Percentiles rank a stretch among this genome's conserved stretches.
Conservation (phyloP, 2,329 filamentous ascomycete genomes). For the Massarina eburnea region DNA sequence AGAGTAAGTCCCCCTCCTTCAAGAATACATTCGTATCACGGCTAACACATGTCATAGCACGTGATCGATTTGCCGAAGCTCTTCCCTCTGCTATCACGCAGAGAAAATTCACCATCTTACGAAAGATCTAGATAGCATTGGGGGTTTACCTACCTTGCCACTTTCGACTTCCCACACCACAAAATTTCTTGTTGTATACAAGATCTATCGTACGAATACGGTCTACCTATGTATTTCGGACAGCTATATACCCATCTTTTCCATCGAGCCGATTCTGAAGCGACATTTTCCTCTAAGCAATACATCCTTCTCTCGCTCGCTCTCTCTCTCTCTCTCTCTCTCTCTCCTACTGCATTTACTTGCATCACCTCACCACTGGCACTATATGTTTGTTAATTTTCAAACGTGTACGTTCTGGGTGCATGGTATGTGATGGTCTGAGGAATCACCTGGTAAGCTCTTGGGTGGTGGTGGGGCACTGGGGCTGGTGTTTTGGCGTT, state of each 20-base stretch:
- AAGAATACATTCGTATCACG: neutral
- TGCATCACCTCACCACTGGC: too few species aligned
- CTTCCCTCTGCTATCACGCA: constrained; percentile 47
- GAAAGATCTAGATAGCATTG: constrained; percentile 35
- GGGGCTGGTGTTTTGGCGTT: too few species aligned
- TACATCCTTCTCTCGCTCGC: too few species aligned
- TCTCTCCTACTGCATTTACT: too few species aligned
- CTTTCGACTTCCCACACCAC: neutral
- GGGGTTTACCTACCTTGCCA: neutral
- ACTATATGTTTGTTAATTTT: too few species aligned
- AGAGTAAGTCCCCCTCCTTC: constrained; percentile 57
- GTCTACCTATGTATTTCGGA: neutral
- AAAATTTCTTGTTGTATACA: neutral
- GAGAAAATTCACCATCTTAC: constrained; percentile 47
- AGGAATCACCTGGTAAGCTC: too few species aligned
- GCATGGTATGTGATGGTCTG: too few species aligned
- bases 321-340: too few species aligned
- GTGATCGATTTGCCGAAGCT: constrained; percentile 49
- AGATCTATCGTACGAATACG: neutral
- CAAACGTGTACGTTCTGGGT: too few species aligned
- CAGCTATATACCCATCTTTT: constrained; percentile 1
- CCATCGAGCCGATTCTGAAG: neutral
- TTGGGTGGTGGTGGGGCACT: too few species aligned
- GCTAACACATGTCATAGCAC: constrained; percentile 41
- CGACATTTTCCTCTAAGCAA: neutral